Evolutionary conservation across 192 early-diverging fungal genomes (phyloP).

Genomic region (Gigaspora rosea): DNA sequence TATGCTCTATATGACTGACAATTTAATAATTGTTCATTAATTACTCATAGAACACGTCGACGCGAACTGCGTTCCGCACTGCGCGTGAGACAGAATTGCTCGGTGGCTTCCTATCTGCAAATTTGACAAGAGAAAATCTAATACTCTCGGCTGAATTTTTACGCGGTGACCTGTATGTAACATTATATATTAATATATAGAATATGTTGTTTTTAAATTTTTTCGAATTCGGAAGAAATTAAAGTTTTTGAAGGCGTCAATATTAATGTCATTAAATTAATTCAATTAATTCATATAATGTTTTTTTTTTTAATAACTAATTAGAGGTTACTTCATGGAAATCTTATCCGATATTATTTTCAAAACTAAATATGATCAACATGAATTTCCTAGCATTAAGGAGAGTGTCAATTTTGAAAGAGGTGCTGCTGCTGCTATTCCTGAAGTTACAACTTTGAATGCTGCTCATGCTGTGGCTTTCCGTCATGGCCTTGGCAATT

Average conservation of each 20-base stretch:
- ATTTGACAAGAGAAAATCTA: slow-evolving; percentile 81
- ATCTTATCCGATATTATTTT: slow-evolving; percentile 77
- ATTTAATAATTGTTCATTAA: not conserved
- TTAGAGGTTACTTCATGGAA: slow-evolving; percentile 76
- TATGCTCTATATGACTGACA: not conserved
- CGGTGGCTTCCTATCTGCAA: slow-evolving; percentile 81
- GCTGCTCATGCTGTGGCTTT: slow-evolving; percentile 89
- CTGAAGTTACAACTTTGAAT: slow-evolving; percentile 70
- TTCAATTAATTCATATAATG: not conserved
- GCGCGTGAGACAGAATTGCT: slow-evolving; percentile 90
- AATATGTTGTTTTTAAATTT: slow-evolving; percentile 14
- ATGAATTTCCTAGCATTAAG: slow-evolving; percentile 82
- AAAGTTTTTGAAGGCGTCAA: not conserved
- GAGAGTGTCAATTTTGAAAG: slow-evolving; percentile 67
- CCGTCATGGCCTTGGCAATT: slow-evolving; percentile 93
- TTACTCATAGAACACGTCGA: slow-evolving; percentile 67
- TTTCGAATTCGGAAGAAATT: not conserved
- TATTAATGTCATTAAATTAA: not conserved
- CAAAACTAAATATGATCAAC: slow-evolving; percentile 77
- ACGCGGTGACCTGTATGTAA: slow-evolving; percentile 81
- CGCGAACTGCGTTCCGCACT: slow-evolving; percentile 82
- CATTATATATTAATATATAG: not conserved
- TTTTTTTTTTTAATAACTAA: not conserved
- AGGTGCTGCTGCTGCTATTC: slow-evolving; percentile 59
- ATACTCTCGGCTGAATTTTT: slow-evolving; percentile 90